Conservation (phyloP, 495 filamentous ascomycete species). For the Patellaria atrata region DNA sequence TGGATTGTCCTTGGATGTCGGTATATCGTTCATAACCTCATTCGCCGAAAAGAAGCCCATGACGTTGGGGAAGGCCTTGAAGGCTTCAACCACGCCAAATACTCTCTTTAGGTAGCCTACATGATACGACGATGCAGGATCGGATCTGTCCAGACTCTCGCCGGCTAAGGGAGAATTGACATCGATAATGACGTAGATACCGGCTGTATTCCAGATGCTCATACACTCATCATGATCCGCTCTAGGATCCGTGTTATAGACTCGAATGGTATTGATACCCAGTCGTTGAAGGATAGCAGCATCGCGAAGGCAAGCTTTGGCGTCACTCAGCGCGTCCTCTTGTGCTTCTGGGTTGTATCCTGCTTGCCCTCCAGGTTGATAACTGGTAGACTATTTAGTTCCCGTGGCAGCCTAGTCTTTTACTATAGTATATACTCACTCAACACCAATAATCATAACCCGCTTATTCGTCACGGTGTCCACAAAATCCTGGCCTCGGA, state of each 20-base stretch:
- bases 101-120: constrained; percentile 63
- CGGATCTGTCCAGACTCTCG: constrained; percentile 55
- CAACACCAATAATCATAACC: constrained; percentile 81
- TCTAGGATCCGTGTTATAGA: constrained; percentile 79
- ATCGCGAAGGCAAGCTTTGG: constrained; percentile 67
- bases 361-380: constrained; percentile 81
- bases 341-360: constrained; percentile 50
- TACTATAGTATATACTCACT: constrained; percentile 32
- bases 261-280: constrained; percentile 79
- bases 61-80: constrained; percentile 84
- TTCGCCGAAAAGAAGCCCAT: constrained; percentile 90
- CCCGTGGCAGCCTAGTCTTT: constrained; percentile 5
- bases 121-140: constrained; percentile 59
- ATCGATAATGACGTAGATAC: constrained; percentile 63
- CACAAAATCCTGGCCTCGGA: constrained; percentile 69
- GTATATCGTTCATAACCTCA: constrained; percentile 70
- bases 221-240: constrained; percentile 81
- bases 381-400: constrained; percentile 31
- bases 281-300: constrained; percentile 82
- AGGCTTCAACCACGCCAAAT: constrained; percentile 83
- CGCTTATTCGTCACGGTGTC: constrained; percentile 63
- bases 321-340: constrained; percentile 63
- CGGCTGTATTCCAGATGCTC: constrained; percentile 78
- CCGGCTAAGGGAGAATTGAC: constrained; percentile 82
- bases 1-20: constrained; percentile 40